A percentile compares a stretch with the other conserved stretches of the same genome.
Conservation (phyloP, 208 protist species). For the Trypanosoma congolense region DNA sequence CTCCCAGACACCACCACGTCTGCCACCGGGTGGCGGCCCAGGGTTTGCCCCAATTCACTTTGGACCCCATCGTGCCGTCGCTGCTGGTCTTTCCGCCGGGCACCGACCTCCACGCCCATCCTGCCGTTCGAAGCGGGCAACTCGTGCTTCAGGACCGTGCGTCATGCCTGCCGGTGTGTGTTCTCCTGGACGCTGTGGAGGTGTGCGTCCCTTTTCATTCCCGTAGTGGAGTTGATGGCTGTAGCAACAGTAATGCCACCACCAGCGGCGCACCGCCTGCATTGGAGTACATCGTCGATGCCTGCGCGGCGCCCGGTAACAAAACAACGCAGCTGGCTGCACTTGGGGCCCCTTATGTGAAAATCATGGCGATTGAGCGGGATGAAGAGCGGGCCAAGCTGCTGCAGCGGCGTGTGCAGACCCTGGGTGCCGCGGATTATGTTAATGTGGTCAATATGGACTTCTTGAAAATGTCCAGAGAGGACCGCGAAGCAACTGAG, state of each 20-base stretch:
- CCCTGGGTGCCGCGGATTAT: slow-evolving; percentile 58
- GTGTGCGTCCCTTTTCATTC: slow-evolving; percentile 12
- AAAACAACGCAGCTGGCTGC: slow-evolving; percentile 89
- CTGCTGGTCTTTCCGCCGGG: slow-evolving; percentile 82
- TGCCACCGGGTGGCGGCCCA: slow-evolving; percentile 3
- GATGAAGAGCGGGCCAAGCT: slow-evolving; percentile 67
- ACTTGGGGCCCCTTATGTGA: slow-evolving; percentile 46
- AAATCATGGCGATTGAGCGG: slow-evolving; percentile 85
- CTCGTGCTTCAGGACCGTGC: slow-evolving; percentile 88
- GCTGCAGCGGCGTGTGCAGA: slow-evolving; percentile 58
- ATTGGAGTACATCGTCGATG: slow-evolving; percentile 85
- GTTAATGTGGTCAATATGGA: slow-evolving; percentile 83
- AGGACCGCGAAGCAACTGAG: slow-evolving; percentile 66
- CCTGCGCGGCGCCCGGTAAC: slow-evolving; percentile 89
- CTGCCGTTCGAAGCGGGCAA: slow-evolving; percentile 75
- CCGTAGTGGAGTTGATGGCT: neutral
- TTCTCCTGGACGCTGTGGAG: slow-evolving; percentile 73
- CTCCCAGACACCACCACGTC: neutral
- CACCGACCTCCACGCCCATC: slow-evolving; percentile 84
- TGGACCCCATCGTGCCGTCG: slow-evolving; percentile 64
- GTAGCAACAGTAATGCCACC: neutral
- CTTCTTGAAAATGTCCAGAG: slow-evolving; percentile 78
- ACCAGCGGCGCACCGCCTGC: slow-evolving; percentile 14
- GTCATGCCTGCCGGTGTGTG: slow-evolving; percentile 87
- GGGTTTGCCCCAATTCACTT: slow-evolving; percentile 54